Conservation (phyloP, 2,329 filamentous ascomycete genomes). For the Stylonectria norvegica region DNA sequence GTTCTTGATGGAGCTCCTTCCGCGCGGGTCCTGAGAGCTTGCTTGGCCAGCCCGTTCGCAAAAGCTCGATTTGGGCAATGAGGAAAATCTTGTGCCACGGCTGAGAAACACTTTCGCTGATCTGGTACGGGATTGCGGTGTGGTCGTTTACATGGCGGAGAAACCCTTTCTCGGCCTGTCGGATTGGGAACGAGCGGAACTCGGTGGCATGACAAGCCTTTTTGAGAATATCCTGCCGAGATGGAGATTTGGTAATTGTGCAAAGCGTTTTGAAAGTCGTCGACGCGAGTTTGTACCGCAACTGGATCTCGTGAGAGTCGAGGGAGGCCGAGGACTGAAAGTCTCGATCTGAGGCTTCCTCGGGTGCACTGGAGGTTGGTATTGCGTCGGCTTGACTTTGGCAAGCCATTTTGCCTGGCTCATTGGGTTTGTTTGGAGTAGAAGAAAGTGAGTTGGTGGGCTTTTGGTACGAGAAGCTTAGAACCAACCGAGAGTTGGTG, state of each 20-base stretch:
- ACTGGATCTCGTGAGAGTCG: conserved; percentile 27
- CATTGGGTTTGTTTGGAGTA: no score
- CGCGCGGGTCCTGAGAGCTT: conserved; percentile 37
- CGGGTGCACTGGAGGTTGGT: background rate
- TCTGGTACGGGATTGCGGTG: conserved; percentile 36
- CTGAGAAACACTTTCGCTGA: conserved; percentile 45
- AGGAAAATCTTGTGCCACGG: conserved; percentile 73
- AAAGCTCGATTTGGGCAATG: conserved; percentile 69
- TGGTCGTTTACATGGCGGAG: conserved; percentile 39
- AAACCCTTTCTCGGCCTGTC: conserved; percentile 33
- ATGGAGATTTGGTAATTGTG: conserved; percentile 24
- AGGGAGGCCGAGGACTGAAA: background rate
- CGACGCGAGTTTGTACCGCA: conserved; percentile 33
- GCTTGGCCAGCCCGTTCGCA: conserved; percentile 57
- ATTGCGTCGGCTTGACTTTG: background rate
- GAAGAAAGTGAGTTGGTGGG: no score
- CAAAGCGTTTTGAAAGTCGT: conserved; percentile 32
- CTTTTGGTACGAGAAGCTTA: no score
- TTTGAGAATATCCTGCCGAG: conserved; percentile 34
- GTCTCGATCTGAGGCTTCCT: background rate
- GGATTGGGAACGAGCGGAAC: conserved; percentile 36
- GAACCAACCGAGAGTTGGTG: no score
- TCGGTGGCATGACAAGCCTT: conserved; percentile 38
- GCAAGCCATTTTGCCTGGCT: conserved; percentile 1
- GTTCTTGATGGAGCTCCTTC: conserved; percentile 32